Evolutionary conservation across 2,329 filamentous ascomycete genomes (phyloP).

Genomic region (Nemania diffusa): DNA sequence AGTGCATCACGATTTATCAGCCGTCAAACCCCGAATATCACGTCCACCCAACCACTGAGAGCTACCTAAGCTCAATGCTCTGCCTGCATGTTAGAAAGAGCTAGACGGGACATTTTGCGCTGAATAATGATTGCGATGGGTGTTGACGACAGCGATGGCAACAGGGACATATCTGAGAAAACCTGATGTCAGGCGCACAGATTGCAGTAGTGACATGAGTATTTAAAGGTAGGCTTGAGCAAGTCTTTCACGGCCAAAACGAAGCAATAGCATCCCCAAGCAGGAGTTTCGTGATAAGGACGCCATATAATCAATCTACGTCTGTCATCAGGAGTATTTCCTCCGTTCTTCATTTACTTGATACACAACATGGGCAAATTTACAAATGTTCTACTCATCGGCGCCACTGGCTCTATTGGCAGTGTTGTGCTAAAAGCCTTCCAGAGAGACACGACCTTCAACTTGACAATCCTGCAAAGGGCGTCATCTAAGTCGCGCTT

Average conservation of each 20-base stretch:
- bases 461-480: constrained; percentile 46
- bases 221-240: constrained; percentile 9
- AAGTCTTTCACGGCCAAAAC: background rate
- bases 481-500: constrained; percentile 43
- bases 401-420: constrained; percentile 48
- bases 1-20: background rate
- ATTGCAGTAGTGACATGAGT: background rate
- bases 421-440: constrained; percentile 45
- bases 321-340: background rate
- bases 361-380: constrained; percentile 37
- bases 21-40: background rate
- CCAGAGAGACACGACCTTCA: constrained; percentile 43
- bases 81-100: background rate
- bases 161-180: background rate
- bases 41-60: background rate
- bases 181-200: background rate
- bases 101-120: background rate
- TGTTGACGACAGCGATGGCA: background rate
- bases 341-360: background rate
- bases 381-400: constrained; percentile 48
- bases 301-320: background rate
- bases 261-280: background rate
- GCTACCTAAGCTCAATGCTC: background rate
- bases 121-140: background rate
- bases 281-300: background rate